Evolutionary conservation across 495 filamentous ascomycete genomes (phyloP), one percentile per base, ranked within the genome.

Genomic region (Aspergillus hancockii): DNA sequence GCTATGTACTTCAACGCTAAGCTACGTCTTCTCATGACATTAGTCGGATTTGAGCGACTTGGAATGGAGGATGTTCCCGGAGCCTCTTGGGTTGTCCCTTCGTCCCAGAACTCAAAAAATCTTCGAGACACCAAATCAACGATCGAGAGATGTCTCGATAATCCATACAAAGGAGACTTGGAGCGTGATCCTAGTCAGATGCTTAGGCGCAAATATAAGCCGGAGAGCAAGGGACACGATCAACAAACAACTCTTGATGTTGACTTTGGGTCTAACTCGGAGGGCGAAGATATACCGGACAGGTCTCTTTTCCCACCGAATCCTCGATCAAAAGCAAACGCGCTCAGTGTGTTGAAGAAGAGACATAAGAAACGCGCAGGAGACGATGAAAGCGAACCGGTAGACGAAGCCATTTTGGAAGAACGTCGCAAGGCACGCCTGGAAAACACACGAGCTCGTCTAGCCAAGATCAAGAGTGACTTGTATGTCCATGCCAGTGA

Each of bases 1-100:
- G 88, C 90, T 22, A 85, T 96, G 73, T 95, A 93, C 71, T 92
- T 90, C 63, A 92, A 97, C 65, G 86, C 89, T n/a, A 87, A 91
- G 66, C 85, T 98, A 8, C 88, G 93, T 28, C 86, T 98, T 23
- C 84, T 99, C 8, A 88, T 98, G 84, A 85, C 78, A 0, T 78
- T 92, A 4, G 75, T 88, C 47, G 90, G 90, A 5, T 84, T 94
- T 52, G 84, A 89, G 63, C 80, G 85, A 16, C 75, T 91, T 5
- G 85, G 88, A 4, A 69, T 76, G 18, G 78, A 87, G 46, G 88
- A 93, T 56, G 89, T 93, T 12, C 81, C 82, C 8, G 87, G 91
- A 57, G 85, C 88, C 32, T 78, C 80, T 13, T 99, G 94, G 94
- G 74, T 90, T 40, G 77, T 98, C 40, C 91, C 93, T 0, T 82